phyloP scores from a whole-genome alignment of 305 asterid species.

The Fraxinus paxiana region DNA sequence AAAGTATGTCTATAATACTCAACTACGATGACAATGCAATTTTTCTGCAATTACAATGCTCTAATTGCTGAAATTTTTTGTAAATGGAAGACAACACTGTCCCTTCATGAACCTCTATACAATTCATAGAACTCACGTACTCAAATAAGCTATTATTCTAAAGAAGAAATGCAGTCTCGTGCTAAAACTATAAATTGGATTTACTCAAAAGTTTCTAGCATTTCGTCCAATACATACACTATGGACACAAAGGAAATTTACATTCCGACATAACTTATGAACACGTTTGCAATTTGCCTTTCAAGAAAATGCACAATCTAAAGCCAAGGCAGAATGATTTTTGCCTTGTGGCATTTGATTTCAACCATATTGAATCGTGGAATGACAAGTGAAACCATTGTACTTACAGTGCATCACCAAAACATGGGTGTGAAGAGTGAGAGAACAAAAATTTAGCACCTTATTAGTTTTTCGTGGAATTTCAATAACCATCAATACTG shows the following conservation, averaged over 20 bases:
- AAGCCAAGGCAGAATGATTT: not conserved
- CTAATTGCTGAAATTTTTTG: not conserved
- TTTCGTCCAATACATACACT: not conserved
- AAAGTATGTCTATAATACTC: not conserved
- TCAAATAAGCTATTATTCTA: not conserved
- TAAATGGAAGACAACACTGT: not conserved
- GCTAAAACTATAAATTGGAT: not conserved
- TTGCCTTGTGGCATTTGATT: not conserved
- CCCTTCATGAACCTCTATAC: not conserved
- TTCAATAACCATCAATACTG: constrained; percentile 29
- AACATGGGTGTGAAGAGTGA: not conserved
- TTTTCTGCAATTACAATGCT: not conserved
- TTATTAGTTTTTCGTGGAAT: not conserved
- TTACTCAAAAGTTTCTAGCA: not conserved
- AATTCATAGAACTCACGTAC: not conserved
- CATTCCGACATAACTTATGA: not conserved
- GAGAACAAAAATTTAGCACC: not conserved
- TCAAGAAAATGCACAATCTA: not conserved
- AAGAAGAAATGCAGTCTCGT: not conserved
- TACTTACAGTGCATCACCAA: not conserved
- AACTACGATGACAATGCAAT: not conserved
- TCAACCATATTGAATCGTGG: not conserved
- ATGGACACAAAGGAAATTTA: not conserved
- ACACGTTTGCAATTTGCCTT: not conserved
- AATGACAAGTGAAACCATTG: not conserved